Conservation (phyloP, 2,329 filamentous ascomycete genomes). For the Ophiostoma sp. region DNA sequence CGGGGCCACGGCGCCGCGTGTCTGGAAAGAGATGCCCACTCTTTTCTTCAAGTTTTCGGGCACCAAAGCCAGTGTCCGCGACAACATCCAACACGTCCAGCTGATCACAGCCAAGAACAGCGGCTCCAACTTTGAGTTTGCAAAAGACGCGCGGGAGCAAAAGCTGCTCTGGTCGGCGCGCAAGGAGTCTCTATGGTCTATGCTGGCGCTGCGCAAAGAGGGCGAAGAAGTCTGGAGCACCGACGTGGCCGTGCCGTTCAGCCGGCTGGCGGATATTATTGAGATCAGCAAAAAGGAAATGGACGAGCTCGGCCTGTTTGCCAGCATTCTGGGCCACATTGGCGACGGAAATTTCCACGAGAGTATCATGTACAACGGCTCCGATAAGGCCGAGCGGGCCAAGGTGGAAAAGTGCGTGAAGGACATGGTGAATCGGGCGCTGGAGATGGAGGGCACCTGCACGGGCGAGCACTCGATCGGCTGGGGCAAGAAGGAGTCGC, state of each 20-base stretch:
- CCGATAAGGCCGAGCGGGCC: slow-evolving; percentile 61
- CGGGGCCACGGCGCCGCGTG: slow-evolving; percentile 60
- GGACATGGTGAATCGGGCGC: slow-evolving; percentile 82
- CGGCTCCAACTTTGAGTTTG: slow-evolving; percentile 69
- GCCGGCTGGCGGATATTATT: slow-evolving; percentile 64
- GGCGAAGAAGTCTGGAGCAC: slow-evolving; percentile 75
- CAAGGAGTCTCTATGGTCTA: slow-evolving; percentile 80
- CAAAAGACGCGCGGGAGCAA: slow-evolving; percentile 64
- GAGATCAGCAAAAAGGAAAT: slow-evolving; percentile 86
- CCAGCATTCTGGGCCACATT: slow-evolving; percentile 82
- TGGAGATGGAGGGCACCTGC: slow-evolving; percentile 92
- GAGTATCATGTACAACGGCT: slow-evolving; percentile 79
- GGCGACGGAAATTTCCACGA: slow-evolving; percentile 95
- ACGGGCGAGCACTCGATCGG: slow-evolving; percentile 85
- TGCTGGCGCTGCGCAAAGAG: slow-evolving; percentile 62
- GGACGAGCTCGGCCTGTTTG: slow-evolving; percentile 78
- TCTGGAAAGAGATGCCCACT: slow-evolving; percentile 71
- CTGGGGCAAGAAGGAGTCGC: slow-evolving; percentile 75
- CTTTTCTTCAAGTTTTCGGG: slow-evolving; percentile 85
- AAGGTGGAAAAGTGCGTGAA: slow-evolving; percentile 78
- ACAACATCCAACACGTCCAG: slow-evolving; percentile 67
- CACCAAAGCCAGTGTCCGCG: slow-evolving; percentile 68
- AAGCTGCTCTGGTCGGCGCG: slow-evolving; percentile 73
- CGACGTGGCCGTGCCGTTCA: slow-evolving; percentile 78
- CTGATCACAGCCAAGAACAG: slow-evolving; percentile 60